These are phyloP conservation scores for Infundibulicybe gibba DNA, from an alignment of 768 basidiomycete genomes.

Conservation along the genomic window DNA sequence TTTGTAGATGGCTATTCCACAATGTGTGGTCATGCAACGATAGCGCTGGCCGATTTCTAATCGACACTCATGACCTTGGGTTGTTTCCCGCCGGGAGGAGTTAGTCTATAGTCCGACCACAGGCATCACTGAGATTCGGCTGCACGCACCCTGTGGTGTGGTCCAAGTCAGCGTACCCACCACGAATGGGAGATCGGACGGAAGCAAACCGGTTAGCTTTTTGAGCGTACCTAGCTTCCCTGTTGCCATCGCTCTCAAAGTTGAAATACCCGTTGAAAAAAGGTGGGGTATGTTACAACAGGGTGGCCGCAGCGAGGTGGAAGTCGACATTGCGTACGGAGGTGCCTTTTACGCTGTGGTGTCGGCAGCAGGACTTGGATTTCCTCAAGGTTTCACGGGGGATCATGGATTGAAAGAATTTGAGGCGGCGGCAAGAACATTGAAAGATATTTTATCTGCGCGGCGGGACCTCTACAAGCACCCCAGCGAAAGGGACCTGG, in stretches of 20 bases:
- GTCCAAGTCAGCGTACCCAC: slow-evolving; percentile 27
- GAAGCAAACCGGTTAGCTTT: slow-evolving; percentile 25
- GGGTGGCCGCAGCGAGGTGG: slow-evolving; percentile 20
- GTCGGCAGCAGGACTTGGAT: slow-evolving; percentile 28
- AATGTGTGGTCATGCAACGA: too few species aligned
- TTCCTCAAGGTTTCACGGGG: slow-evolving; percentile 17
- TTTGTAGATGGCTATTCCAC: too few species aligned
- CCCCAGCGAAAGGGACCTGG: slow-evolving; percentile 26
- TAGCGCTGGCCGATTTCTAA: too few species aligned
- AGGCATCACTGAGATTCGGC: slow-evolving; percentile 15
- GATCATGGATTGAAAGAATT: not conserved
- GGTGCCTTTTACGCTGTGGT: slow-evolving; percentile 38
- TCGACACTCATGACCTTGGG: too few species aligned
- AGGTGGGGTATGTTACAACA: slow-evolving; percentile 9
- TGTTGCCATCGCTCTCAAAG: slow-evolving; percentile 18
- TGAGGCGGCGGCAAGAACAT: too few species aligned
- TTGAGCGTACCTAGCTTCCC: slow-evolving; percentile 31
- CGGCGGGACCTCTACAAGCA: slow-evolving; percentile 19
- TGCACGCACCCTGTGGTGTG: slow-evolving; percentile 37
- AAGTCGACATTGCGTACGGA: slow-evolving; percentile 31
- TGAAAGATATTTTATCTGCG: too few species aligned
- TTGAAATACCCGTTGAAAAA: slow-evolving; percentile 19
- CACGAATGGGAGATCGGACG: slow-evolving; percentile 19
- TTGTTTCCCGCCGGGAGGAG: not conserved
- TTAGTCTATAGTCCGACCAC: slow-evolving; percentile 14